Conservation (phyloP, 768 basidiomycete genomes). For the Lactarius deliciosus region DNA sequence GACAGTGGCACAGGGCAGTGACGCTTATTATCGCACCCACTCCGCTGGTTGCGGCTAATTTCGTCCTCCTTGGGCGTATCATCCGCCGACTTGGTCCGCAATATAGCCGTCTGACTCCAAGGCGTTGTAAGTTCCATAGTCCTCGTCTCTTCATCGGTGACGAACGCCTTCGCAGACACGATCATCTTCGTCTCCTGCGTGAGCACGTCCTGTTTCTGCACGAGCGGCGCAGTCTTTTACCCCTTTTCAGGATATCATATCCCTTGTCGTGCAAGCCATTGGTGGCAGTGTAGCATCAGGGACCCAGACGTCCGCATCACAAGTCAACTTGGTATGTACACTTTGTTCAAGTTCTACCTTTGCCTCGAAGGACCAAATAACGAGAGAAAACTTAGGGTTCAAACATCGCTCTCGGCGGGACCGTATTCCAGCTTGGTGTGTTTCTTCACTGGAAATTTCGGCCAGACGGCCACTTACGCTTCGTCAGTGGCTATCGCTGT, state of each 20-base stretch:
- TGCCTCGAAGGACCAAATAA: not conserved
- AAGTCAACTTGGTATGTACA: slow-evolving; percentile 10
- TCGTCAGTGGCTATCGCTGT: slow-evolving; percentile 18
- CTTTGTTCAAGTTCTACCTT: not conserved
- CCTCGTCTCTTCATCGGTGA: not conserved
- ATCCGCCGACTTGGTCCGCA: slow-evolving; percentile 23
- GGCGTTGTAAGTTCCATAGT: slow-evolving; percentile 18
- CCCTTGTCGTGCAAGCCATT: slow-evolving; percentile 21
- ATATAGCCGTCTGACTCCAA: slow-evolving; percentile 27
- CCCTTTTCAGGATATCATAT: slow-evolving; percentile 22
- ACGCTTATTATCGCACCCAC: slow-evolving; percentile 26
- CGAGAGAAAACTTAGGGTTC: slow-evolving; percentile 6
- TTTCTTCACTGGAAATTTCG: not conserved
- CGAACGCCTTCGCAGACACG: slow-evolving; percentile 15
- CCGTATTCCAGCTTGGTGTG: slow-evolving; percentile 26
- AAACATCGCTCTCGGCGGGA: slow-evolving; percentile 25
- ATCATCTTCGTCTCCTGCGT: slow-evolving; percentile 26
- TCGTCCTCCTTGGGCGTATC: slow-evolving; percentile 26
- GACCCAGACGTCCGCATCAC: not conserved
- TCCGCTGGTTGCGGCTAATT: slow-evolving; percentile 28
- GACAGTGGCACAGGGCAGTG: slow-evolving; percentile 6
- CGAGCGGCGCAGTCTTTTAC: not conserved
- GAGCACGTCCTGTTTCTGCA: not conserved
- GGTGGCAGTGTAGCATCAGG: slow-evolving; percentile 24
- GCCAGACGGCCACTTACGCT: not conserved